Percentiles rank a stretch among this genome's conserved stretches.
phyloP scores from a whole-genome alignment of 768 basidiomycete species.

The Termitomyces sp. region DNA sequence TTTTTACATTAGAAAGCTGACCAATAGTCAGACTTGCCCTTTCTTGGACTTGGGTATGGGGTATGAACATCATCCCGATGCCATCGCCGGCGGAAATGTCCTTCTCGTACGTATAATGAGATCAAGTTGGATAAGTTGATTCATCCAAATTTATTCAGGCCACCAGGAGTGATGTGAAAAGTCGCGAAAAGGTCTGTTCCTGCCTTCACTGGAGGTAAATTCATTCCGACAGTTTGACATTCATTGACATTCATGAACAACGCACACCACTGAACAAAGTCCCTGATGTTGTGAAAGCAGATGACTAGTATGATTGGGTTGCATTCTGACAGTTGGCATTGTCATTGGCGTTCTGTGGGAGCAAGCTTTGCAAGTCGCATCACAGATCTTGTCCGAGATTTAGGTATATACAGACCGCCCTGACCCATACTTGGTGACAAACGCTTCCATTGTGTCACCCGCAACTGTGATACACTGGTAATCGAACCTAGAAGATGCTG shows the following conservation, averaged over 20 bases:
- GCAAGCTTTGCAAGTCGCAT: background rate
- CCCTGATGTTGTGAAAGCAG: background rate
- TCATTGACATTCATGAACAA: too few relatives aligned
- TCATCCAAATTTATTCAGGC: background rate
- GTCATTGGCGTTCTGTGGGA: background rate
- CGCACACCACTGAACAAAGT: background rate
- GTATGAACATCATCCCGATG: background rate
- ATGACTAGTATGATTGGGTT: background rate
- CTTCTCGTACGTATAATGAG: background rate
- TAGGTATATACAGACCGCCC: background rate
- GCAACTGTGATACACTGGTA: background rate
- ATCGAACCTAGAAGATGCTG: background rate
- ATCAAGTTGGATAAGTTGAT: background rate
- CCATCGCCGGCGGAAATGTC: background rate
- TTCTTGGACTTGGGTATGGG: background rate
- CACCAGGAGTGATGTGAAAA: background rate
- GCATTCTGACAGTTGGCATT: background rate
- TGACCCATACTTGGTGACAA: background rate
- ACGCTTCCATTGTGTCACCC: background rate
- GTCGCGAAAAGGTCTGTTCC: background rate
- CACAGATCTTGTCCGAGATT: background rate
- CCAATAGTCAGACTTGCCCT: background rate
- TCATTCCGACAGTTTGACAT: background rate
- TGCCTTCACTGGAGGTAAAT: background rate
- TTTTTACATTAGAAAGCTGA: too few relatives aligned